Evolutionary conservation across 2,329 filamentous ascomycete species (phyloP).

Genomic region (Pyrenochaeta sp.): DNA sequence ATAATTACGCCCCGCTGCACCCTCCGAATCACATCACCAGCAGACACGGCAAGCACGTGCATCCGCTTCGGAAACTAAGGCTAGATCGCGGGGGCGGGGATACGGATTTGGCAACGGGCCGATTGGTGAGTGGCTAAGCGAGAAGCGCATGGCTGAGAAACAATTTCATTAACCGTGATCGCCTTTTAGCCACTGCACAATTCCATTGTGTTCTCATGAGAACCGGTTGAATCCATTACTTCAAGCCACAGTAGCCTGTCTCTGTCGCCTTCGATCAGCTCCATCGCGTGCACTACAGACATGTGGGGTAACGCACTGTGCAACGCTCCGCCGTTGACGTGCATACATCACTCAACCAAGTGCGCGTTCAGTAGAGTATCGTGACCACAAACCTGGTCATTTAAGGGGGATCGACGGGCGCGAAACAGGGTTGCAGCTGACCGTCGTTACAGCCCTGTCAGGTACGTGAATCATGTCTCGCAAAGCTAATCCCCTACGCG

Average conservation of each 20-base stretch:
- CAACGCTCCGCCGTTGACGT: neutral
- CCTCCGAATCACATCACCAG: slow-evolving; percentile 1
- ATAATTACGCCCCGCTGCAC: slow-evolving; percentile 1
- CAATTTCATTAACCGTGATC: slow-evolving; percentile 1
- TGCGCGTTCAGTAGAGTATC: neutral
- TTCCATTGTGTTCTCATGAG: neutral
- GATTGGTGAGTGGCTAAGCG: slow-evolving; percentile 3
- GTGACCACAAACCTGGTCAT: neutral
- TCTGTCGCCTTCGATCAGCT: neutral
- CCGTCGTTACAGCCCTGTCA: slow-evolving; percentile 10
- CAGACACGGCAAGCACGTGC: slow-evolving; percentile 14
- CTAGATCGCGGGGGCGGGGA: neutral
- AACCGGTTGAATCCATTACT: neutral
- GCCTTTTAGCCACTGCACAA: neutral
- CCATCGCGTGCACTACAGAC: neutral
- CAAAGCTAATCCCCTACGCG: slow-evolving; percentile 6
- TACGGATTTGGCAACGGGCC: neutral
- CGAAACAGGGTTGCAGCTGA: slow-evolving; percentile 5
- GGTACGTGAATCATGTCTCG: slow-evolving; percentile 17
- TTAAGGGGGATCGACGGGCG: slow-evolving; percentile 9
- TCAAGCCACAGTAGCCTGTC: neutral
- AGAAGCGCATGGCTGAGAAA: neutral
- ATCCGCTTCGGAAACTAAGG: slow-evolving; percentile 5
- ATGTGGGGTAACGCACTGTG: neutral
- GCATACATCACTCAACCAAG: neutral